Base-by-base conservation (phyloP, 495 filamentous ascomycete genomes). In the Aspergillus mulundensis region DNA sequence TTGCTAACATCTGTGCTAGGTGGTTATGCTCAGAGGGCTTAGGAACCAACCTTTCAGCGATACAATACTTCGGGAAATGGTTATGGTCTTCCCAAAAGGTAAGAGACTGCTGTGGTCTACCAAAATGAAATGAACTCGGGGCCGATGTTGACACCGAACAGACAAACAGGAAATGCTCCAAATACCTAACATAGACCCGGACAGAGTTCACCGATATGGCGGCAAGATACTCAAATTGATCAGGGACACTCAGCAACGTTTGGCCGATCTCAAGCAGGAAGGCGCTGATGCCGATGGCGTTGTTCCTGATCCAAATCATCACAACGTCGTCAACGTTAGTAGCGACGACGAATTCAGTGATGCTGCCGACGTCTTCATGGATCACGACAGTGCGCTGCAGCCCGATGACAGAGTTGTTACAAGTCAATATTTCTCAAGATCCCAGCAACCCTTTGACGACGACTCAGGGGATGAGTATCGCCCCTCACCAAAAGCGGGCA, bases 21-120 rank as follows among this genome's bases (percentile, higher is more conserved):
- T 97, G 23, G 79, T 90, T 52, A 77, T 85, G 44, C 70, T 77
- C 10, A 85, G 84, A 39, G 66, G 72, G 11, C 73, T 89, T 18
- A 83, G 86, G 11, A 77, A 73, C 16, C 73, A 80, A 47, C 86
- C 88, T 2, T 97, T 97, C 67, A 85, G 86, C 0, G 90, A 96
- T 62, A 79, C 77, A 24, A 76, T 89, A 1, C 74, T 95, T 49
- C 85, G 91, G 23, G 85, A 90, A 62, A 96, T 98, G 87, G 90
- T 83, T 5, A 87, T 96, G 39, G 62, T 73, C 25, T 91, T 88
- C 43, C 86, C 93, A 58, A 86, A 81, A 61, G 73, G 81, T 70
- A 44, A 7, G 32, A 38, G n/a, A n/a, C n/a, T n/a, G n/a, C n/a
- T n/a, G 30, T 21, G 7, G 12, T n/a, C 21, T 18, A 11, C 15